Conservation (phyloP, 768 basidiomycete species). For the Rhizopogon vinicolor region DNA sequence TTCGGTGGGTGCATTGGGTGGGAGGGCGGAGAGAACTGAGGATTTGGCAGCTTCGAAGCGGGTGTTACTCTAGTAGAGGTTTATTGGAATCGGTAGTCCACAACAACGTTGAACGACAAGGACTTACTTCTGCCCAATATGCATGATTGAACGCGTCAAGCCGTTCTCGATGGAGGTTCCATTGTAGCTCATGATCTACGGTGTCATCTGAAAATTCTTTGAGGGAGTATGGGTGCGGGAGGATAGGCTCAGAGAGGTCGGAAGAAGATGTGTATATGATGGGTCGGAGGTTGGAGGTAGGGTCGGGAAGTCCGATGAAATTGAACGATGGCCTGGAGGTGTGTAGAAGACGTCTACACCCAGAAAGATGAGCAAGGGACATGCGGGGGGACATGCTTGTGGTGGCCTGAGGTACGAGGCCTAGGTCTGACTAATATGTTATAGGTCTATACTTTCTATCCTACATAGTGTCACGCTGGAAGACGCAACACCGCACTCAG, state of each 20-base stretch:
- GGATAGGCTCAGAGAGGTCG: conserved; percentile 15
- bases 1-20: conserved; percentile 40
- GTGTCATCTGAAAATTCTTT: conserved; percentile 50
- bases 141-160: conserved; percentile 71
- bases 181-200: conserved; percentile 52
- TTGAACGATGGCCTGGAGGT: conserved; percentile 24
- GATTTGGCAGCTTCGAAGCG: conserved; percentile 74
- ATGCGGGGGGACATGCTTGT: not conserved
- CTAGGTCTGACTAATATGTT: no score
- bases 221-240: conserved; percentile 72
- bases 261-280: conserved; percentile 58
- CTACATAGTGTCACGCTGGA: no score
- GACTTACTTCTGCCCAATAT: conserved; percentile 78
- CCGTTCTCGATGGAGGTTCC: conserved; percentile 64
- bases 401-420: not conserved
- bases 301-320: conserved; percentile 69
- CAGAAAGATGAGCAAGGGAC: not conserved
- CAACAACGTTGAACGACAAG: not conserved
- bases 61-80: conserved; percentile 56
- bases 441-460: no score
- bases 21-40: conserved; percentile 52
- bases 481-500: no score
- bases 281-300: conserved; percentile 75
- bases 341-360: conserved; percentile 11
- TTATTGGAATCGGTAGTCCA: not conserved